Conservation (phyloP, 1,284 basidiomycete genomes). For the Bjerkandera adusta region DNA sequence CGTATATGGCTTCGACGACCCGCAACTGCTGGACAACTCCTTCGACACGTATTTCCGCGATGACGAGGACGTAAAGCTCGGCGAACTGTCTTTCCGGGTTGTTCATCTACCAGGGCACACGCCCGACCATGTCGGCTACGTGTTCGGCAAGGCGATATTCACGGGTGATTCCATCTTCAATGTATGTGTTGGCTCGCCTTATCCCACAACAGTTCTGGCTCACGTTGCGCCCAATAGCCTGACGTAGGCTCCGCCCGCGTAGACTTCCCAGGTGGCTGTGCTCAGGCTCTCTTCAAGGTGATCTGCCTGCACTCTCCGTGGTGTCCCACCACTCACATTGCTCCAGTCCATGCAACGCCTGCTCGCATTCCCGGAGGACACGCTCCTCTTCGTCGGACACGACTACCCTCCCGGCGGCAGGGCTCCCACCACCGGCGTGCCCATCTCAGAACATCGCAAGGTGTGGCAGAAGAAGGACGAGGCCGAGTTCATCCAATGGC, state of each 20-base stretch:
- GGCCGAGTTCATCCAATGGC: slow-evolving; percentile 31
- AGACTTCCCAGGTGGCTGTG: slow-evolving; percentile 41
- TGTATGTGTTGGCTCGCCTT: slow-evolving; percentile 23
- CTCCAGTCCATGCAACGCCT: slow-evolving; percentile 38
- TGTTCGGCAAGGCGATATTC: slow-evolving; percentile 38
- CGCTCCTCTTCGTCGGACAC: slow-evolving; percentile 40
- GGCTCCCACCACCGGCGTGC: slow-evolving; percentile 28
- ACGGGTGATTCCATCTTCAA: slow-evolving; percentile 43
- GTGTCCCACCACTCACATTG: slow-evolving; percentile 3
- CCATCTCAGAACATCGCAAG: slow-evolving; percentile 34
- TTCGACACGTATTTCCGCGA: slow-evolving; percentile 39
- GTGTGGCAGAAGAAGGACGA: slow-evolving; percentile 30
- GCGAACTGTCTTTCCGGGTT: slow-evolving; percentile 31
- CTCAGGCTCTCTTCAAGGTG: slow-evolving; percentile 34
- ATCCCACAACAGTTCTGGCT: not conserved
- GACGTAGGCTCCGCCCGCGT: slow-evolving; percentile 40
- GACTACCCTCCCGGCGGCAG: slow-evolving; percentile 36
- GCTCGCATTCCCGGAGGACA: slow-evolving; percentile 34
- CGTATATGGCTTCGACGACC: slow-evolving; percentile 31
- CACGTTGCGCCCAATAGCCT: slow-evolving; percentile 23
- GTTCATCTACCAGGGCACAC: slow-evolving; percentile 39
- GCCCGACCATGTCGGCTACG: slow-evolving; percentile 38
- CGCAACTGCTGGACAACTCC: slow-evolving; percentile 24
- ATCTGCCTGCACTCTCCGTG: slow-evolving; percentile 12
- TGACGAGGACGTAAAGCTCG: slow-evolving; percentile 35